Conservation (phyloP, 2,329 filamentous ascomycete species). For the Fusarium denticulatum region DNA sequence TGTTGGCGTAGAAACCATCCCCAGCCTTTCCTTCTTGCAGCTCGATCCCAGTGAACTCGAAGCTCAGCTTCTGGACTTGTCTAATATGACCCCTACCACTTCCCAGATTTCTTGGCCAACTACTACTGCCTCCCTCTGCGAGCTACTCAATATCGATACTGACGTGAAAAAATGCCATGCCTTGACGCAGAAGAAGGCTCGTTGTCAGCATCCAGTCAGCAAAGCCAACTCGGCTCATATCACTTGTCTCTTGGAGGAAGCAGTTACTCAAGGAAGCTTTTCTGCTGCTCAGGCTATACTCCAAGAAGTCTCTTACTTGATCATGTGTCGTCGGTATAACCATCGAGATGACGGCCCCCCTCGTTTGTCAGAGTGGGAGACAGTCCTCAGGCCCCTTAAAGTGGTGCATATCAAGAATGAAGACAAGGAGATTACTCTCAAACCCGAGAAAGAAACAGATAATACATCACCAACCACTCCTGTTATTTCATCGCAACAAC, state of each 20-base stretch:
- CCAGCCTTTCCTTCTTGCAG: neutral
- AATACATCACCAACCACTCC: neutral
- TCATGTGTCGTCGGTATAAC: constrained; percentile 20
- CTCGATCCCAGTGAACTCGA: neutral
- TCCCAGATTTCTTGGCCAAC: constrained; percentile 12
- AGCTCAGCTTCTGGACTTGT: neutral
- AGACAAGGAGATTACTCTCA: neutral
- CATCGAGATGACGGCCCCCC: neutral
- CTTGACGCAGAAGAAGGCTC: neutral
- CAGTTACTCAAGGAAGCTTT: constrained; percentile 15
- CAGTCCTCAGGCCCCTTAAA: neutral
- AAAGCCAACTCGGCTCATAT: constrained; percentile 3
- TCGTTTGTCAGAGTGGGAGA: constrained; percentile 24
- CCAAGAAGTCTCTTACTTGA: constrained; percentile 14
- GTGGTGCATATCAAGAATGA: constrained; percentile 11
- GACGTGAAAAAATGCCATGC: constrained; percentile 22
- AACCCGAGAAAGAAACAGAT: neutral
- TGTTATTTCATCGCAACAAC: neutral
- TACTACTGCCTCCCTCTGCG: neutral
- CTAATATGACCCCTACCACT: constrained; percentile 12
- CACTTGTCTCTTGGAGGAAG: constrained; percentile 12
- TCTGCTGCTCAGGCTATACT: constrained; percentile 24
- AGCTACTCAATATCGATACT: constrained; percentile 18
- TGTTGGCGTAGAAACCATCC: constrained; percentile 34
- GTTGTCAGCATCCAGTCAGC: constrained; percentile 8